Conservation (phyloP, 345 rosid genomes). For the Citrus unshiu region DNA sequence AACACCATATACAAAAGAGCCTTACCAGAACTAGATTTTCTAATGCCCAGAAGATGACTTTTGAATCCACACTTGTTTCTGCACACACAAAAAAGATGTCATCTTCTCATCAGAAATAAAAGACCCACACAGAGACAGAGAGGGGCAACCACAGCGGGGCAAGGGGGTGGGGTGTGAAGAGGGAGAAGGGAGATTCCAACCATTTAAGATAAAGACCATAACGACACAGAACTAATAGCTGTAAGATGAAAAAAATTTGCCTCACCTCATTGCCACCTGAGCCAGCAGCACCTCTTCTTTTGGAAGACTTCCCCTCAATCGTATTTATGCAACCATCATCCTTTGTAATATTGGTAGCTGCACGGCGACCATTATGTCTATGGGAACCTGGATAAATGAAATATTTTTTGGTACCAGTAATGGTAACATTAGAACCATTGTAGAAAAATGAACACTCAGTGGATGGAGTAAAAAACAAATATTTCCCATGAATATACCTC, state of each 20-base stretch:
- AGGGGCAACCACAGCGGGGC: background rate
- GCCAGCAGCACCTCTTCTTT: conserved; percentile 53
- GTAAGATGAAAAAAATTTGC: conserved; percentile 1
- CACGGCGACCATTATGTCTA: conserved; percentile 36
- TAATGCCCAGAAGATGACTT: conserved; percentile 65
- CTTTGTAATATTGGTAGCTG: conserved; percentile 31
- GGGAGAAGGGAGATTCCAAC: background rate
- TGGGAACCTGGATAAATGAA: conserved; percentile 34
- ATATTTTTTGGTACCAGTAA: conserved; percentile 2
- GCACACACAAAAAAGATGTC: conserved; percentile 23
- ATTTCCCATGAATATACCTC: conserved; percentile 34
- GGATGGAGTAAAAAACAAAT: conserved; percentile 19
- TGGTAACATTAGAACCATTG: background rate
- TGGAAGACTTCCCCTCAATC: conserved; percentile 54
- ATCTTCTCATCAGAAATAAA: background rate
- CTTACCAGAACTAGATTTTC: conserved; percentile 34
- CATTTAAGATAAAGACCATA: background rate
- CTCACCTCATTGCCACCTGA: conserved; percentile 60
- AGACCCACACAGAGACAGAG: background rate
- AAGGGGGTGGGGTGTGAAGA: background rate
- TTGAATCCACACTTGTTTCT: conserved; percentile 91
- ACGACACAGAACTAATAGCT: conserved; percentile 2
- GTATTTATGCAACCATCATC: conserved; percentile 31
- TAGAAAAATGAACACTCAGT: background rate
- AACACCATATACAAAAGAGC: background rate